Conservation (phyloP, 768 basidiomycete species). For the Podaxis sp. region DNA sequence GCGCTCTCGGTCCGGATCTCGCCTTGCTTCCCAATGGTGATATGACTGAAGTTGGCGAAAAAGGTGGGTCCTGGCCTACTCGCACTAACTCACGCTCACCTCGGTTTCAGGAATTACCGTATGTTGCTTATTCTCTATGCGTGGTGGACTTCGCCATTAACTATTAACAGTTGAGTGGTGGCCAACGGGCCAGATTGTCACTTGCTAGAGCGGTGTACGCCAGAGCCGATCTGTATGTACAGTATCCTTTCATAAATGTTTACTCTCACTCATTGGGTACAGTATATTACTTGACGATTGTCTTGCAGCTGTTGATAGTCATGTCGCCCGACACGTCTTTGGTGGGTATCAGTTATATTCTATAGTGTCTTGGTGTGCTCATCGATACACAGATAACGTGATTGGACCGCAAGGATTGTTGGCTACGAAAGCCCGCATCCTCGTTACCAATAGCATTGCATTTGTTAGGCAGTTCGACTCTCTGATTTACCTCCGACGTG, state of each 20-base stretch:
- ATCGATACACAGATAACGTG: conserved; percentile 55
- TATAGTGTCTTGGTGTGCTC: neutral
- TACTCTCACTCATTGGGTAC: neutral
- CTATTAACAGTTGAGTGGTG: conserved; percentile 61
- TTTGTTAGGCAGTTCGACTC: conserved; percentile 77
- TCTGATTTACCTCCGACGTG: conserved; percentile 70
- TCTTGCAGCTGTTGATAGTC: conserved; percentile 80
- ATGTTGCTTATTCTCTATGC: conserved; percentile 16
- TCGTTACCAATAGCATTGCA: conserved; percentile 87
- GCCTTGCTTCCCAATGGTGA: conserved; percentile 79
- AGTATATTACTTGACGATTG: conserved; percentile 87
- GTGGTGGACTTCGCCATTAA: neutral
- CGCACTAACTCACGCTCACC: neutral
- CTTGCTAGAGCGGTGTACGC: conserved; percentile 90
- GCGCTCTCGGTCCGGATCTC: conserved; percentile 80
- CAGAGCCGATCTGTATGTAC: conserved; percentile 75
- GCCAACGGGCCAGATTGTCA: conserved; percentile 78
- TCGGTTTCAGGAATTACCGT: conserved; percentile 49
- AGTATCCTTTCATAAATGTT: neutral
- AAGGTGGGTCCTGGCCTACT: conserved; percentile 40
- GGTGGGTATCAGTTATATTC: conserved; percentile 34
- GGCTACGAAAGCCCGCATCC: conserved; percentile 74
- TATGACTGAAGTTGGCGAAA: conserved; percentile 81
- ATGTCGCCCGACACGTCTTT: conserved; percentile 84
- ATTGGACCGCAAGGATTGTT: conserved; percentile 84